phyloP scores from a whole-genome alignment of 768 basidiomycete genomes.

The Megacollybia marginata region DNA sequence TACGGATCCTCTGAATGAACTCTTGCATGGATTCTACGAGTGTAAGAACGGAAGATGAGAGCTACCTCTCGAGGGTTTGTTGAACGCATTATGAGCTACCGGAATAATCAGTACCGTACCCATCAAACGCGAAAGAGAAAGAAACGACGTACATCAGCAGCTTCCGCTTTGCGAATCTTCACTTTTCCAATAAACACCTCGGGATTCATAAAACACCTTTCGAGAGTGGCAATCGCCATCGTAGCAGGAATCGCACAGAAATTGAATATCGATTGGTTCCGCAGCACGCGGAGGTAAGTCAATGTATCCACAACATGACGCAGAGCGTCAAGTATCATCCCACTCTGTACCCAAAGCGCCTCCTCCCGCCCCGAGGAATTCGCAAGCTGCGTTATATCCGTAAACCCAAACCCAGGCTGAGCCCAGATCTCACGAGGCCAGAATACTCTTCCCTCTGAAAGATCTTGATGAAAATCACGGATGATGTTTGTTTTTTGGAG shows the following conservation, averaged over 20 bases:
- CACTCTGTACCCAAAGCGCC: constrained; percentile 75
- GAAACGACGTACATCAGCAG: constrained; percentile 37
- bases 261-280: constrained; percentile 66
- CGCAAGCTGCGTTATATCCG: constrained; percentile 11
- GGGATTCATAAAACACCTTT: constrained; percentile 66
- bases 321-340: constrained; percentile 55
- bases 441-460: constrained; percentile 77
- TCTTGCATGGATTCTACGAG: constrained; percentile 76
- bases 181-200: constrained; percentile 57
- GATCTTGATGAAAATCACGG: constrained; percentile 34
- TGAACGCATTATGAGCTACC: constrained; percentile 77
- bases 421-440: constrained; percentile 95
- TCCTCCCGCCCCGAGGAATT: constrained; percentile 35
- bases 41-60: constrained; percentile 77
- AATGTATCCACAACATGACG: constrained; percentile 35
- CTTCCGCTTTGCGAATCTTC: constrained; percentile 67
- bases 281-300: constrained; percentile 62
- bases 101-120: too few relatives aligned
- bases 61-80: constrained; percentile 91
- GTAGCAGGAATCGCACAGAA: constrained; percentile 69
- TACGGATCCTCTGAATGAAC: constrained; percentile 78
- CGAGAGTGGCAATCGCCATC: constrained; percentile 72
- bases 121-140: too few relatives aligned
- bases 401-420: constrained; percentile 49
- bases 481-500: constrained; percentile 95